Conservation (phyloP, 306 rosid species). For the Mimosa pudica region DNA sequence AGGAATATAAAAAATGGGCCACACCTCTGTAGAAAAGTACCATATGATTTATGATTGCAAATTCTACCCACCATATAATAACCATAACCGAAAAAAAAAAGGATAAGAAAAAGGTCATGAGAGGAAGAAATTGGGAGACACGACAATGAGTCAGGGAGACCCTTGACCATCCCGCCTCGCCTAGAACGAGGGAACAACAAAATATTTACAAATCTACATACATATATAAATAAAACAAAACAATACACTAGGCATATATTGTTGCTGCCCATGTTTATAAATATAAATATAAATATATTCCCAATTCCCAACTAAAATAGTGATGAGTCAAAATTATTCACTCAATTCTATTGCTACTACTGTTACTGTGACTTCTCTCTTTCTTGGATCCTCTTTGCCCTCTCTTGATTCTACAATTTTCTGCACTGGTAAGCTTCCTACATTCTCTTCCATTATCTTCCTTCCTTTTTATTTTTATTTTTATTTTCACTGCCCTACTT, state of each 20-base stretch:
- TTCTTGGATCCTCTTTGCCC: conserved; percentile 13
- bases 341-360: background rate
- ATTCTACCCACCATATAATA: too few species aligned
- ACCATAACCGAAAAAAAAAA: too few species aligned
- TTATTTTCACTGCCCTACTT: background rate
- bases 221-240: too few species aligned
- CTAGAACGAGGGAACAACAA: background rate
- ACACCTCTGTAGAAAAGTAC: too few species aligned
- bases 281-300: background rate
- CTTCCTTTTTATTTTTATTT: background rate
- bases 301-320: background rate
- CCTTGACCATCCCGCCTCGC: too few species aligned
- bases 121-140: too few species aligned
- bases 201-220: background rate
- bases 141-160: too few species aligned
- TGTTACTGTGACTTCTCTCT: conserved; percentile 8
- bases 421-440: conserved; percentile 47
- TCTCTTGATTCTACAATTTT: conserved; percentile 21
- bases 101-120: too few species aligned
- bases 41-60: too few species aligned
- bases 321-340: background rate
- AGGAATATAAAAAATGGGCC: too few species aligned
- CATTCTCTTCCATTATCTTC: background rate
- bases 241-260: too few species aligned
- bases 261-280: too few species aligned